A percentile compares a stretch with the other conserved stretches of the same genome.
These are phyloP conservation scores for Eragrostis tef DNA, from an alignment of 202 grass and related monocot species.

Conservation along the genomic window DNA sequence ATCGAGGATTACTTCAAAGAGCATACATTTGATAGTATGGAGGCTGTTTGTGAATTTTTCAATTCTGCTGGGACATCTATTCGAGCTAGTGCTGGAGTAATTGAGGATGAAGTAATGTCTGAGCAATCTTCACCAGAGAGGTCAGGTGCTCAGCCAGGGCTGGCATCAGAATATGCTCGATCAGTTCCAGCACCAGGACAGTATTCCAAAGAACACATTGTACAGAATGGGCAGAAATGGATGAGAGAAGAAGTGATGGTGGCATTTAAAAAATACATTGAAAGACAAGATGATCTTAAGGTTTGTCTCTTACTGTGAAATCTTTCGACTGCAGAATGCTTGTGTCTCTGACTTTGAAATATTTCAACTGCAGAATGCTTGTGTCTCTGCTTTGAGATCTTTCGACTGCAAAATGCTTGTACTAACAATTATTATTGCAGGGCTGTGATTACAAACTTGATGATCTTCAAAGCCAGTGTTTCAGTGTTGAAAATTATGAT, in stretches of 20 bases:
- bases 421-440: background rate
- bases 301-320: background rate
- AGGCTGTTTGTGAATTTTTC: background rate
- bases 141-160: background rate
- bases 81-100: background rate
- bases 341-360: background rate
- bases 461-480: constrained; percentile 9
- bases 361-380: background rate
- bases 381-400: too few species aligned
- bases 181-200: background rate
- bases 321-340: background rate
- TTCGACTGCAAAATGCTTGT: background rate
- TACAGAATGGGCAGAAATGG: constrained; percentile 10
- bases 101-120: background rate
- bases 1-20: background rate
- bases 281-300: constrained; percentile 22
- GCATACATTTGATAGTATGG: background rate
- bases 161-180: background rate
- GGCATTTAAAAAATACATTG: constrained; percentile 28
- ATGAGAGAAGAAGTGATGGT: constrained; percentile 34
- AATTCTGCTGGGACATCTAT: background rate
- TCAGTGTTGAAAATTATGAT: constrained; percentile 2
- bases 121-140: background rate
- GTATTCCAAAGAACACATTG: background rate
- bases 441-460: background rate